Conservation (phyloP, 2,329 filamentous ascomycete species). For the Penicillium sp. region DNA sequence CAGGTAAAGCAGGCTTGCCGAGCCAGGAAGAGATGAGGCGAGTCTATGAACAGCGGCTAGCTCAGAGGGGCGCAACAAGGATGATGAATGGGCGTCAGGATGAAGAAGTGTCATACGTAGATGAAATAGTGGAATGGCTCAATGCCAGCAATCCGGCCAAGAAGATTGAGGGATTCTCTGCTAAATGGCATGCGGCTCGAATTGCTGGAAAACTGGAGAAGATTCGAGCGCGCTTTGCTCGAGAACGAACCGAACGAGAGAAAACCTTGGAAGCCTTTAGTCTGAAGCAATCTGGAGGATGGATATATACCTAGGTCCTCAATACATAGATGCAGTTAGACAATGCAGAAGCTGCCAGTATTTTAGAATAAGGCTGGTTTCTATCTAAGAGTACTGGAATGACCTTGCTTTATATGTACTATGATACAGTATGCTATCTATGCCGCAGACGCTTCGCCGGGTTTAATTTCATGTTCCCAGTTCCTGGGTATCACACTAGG, state of each 20-base stretch:
- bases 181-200: constrained; percentile 9
- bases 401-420: too few species aligned
- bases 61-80: not conserved
- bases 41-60: constrained; percentile 2
- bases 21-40: constrained; percentile 21
- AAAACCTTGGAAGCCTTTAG: too few species aligned
- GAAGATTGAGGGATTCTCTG: constrained; percentile 1
- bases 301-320: too few species aligned
- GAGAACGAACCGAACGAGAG: constrained; percentile 1
- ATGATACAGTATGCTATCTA: not conserved
- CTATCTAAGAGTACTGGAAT: not conserved
- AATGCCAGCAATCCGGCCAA: not conserved
- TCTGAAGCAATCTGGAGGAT: too few species aligned
- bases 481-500: constrained; percentile 8
- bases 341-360: too few species aligned
- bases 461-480: constrained; percentile 2
- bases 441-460: not conserved
- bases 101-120: constrained; percentile 6
- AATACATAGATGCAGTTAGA: too few species aligned
- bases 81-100: constrained; percentile 6
- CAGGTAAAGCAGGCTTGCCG: constrained; percentile 50
- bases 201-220: constrained; percentile 5
- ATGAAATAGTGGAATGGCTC: not conserved
- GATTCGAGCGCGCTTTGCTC: constrained; percentile 10
- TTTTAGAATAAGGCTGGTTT: too few species aligned